These are phyloP conservation scores for Sequoia sempervirens DNA, from an alignment of 75 land plant genomes.

Conservation along the genomic window DNA sequence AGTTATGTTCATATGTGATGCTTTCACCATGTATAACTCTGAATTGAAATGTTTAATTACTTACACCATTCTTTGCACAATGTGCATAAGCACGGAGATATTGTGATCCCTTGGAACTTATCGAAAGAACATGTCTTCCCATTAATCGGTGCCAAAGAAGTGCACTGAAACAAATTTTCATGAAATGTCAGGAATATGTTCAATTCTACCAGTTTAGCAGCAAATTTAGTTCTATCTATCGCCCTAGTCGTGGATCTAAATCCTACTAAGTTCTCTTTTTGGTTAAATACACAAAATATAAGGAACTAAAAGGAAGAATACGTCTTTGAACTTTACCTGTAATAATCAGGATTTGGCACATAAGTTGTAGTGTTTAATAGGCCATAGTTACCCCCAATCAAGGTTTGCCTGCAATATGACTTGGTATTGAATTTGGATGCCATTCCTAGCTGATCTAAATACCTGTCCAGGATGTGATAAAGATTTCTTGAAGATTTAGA, in stretches of 20 bases:
- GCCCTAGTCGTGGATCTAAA: neutral
- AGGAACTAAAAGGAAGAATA: neutral
- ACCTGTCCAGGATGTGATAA: constrained; percentile 30
- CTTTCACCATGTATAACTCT: neutral
- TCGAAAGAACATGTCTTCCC: constrained; percentile 67
- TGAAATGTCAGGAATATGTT: neutral
- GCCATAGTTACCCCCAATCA: constrained; percentile 80
- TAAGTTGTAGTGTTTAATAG: constrained; percentile 63
- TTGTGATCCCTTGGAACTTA: constrained; percentile 31
- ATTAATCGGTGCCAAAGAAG: constrained; percentile 82
- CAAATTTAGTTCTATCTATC: neutral
- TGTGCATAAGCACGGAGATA: constrained; percentile 81
- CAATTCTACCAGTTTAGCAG: neutral
- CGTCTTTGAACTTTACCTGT: constrained; percentile 35
- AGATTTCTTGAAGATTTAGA: neutral
- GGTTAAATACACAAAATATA: neutral
- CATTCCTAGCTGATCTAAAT: constrained; percentile 78
- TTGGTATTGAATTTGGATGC: constrained; percentile 50
- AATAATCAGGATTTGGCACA: constrained; percentile 74
- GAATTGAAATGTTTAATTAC: neutral
- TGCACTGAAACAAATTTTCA: constrained; percentile 41
- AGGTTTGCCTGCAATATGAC: constrained; percentile 65
- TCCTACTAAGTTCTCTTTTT: neutral
- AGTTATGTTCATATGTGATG: neutral
- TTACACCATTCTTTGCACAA: constrained; percentile 39